phyloP scores from a whole-genome alignment of 768 basidiomycete genomes.

The Phlegmacium glaucopus region DNA sequence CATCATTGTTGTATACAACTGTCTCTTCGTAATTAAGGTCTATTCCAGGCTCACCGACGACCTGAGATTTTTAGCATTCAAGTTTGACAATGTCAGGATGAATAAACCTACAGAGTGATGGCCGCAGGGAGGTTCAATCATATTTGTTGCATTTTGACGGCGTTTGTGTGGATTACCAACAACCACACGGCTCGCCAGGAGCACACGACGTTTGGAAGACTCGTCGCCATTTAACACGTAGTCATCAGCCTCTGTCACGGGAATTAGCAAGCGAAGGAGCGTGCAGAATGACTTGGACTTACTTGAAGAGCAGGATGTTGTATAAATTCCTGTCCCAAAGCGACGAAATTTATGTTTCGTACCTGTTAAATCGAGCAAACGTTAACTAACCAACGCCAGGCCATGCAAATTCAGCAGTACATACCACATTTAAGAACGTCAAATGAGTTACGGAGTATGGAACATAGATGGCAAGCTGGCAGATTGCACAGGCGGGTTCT shows the following conservation, averaged over 20 bases:
- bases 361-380: slow-evolving; percentile 27
- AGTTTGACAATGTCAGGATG: neutral
- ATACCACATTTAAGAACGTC: slow-evolving; percentile 57
- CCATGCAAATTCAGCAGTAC: slow-evolving; percentile 11
- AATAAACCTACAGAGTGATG: slow-evolving; percentile 50
- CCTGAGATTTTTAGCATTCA: slow-evolving; percentile 27
- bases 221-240: slow-evolving; percentile 45
- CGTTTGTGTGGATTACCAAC: slow-evolving; percentile 55
- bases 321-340: slow-evolving; percentile 71
- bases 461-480: slow-evolving; percentile 52
- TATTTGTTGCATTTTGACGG: slow-evolving; percentile 42
- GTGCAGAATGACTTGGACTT: slow-evolving; percentile 12
- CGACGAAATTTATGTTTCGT: slow-evolving; percentile 58
- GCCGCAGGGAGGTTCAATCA: slow-evolving; percentile 51
- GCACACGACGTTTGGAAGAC: slow-evolving; percentile 41
- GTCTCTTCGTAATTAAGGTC: slow-evolving; percentile 71
- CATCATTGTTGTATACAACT: slow-evolving; percentile 64
- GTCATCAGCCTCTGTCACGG: slow-evolving; percentile 58
- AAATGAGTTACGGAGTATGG: slow-evolving; percentile 55
- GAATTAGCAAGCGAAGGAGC: slow-evolving; percentile 1
- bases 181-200: slow-evolving; percentile 60
- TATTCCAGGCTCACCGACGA: slow-evolving; percentile 59
- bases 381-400: neutral
- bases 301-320: slow-evolving; percentile 66
- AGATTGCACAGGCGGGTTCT: slow-evolving; percentile 47